Evolutionary conservation across 2,329 filamentous ascomycete species (phyloP).

Genomic region (Cercospora sojina): DNA sequence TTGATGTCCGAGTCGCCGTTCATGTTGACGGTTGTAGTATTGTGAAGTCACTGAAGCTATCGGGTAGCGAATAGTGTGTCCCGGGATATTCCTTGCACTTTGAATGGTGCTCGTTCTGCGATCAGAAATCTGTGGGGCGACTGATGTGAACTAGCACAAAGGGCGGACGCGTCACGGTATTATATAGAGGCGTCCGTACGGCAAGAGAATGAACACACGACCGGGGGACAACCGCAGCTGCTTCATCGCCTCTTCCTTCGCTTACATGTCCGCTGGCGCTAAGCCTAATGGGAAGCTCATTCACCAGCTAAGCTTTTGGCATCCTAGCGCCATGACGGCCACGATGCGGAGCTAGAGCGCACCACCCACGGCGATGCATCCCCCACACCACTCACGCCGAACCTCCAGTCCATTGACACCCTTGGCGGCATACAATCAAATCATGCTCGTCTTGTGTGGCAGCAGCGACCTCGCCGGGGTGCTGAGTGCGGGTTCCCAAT

Average conservation of each 20-base stretch:
- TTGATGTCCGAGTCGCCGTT: slow-evolving; percentile 28
- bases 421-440: slow-evolving; percentile 11
- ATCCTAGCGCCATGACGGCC: slow-evolving; percentile 1
- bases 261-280: not conserved
- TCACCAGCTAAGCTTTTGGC: slow-evolving; percentile 10
- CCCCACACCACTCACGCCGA: slow-evolving; percentile 1
- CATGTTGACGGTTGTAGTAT: slow-evolving; percentile 17
- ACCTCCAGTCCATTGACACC: not conserved
- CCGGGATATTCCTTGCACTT: not conserved
- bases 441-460: not conserved
- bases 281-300: not conserved
- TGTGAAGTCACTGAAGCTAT: not conserved
- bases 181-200: slow-evolving; percentile 17
- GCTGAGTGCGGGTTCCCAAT: not conserved
- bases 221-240: slow-evolving; percentile 7
- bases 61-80: not conserved
- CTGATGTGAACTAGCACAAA: not conserved
- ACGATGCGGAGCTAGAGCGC: slow-evolving; percentile 11
- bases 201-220: slow-evolving; percentile 3
- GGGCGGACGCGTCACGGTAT: not conserved
- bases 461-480: not conserved
- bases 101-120: not conserved
- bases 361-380: not conserved
- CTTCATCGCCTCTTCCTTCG: slow-evolving; percentile 20
- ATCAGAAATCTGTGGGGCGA: not conserved